These are phyloP conservation scores for Metschnikowia hibisci DNA, from an alignment of 805 yeast genomes.

Conservation along the genomic window DNA sequence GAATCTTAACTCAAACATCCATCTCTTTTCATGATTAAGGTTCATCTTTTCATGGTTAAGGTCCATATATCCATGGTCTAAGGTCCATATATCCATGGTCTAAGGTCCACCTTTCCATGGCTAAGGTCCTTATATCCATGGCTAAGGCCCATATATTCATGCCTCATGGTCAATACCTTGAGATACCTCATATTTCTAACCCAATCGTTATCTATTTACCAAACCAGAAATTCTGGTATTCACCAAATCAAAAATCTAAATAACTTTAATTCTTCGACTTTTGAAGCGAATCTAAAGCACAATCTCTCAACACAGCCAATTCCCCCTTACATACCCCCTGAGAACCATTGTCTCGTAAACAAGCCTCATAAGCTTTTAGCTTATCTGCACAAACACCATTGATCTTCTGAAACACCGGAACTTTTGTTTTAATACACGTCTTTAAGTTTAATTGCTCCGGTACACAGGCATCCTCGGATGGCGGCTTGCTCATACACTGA, in stretches of 20 bases:
- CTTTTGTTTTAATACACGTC: constrained; percentile 57
- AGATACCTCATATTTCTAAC: no score
- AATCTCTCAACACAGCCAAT: constrained; percentile 55
- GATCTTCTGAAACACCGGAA: constrained; percentile 70
- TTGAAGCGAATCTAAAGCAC: constrained; percentile 40
- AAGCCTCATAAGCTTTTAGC: constrained; percentile 61
- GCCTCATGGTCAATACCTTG: no score
- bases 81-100: no score
- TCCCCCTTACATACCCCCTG: constrained; percentile 49
- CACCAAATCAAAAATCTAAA: neutral
- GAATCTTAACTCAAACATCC: no score
- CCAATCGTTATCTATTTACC: no score
- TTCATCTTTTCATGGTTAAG: no score
- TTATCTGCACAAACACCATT: constrained; percentile 56
- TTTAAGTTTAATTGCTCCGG: constrained; percentile 56
- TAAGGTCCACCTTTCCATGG: no score
- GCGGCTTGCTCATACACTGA: constrained; percentile 61
- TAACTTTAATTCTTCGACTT: neutral
- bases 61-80: no score
- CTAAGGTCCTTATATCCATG: no score
- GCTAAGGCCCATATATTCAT: no score
- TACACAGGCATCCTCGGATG: constrained; percentile 48
- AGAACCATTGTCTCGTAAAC: constrained; percentile 50
- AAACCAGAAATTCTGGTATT: no score
- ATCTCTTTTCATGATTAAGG: no score